A percentile compares a stretch with the other conserved stretches of the same genome.
These are phyloP conservation scores for Erythrophleum ivorense DNA, from an alignment of 331 rosid species.

Conservation along the genomic window DNA sequence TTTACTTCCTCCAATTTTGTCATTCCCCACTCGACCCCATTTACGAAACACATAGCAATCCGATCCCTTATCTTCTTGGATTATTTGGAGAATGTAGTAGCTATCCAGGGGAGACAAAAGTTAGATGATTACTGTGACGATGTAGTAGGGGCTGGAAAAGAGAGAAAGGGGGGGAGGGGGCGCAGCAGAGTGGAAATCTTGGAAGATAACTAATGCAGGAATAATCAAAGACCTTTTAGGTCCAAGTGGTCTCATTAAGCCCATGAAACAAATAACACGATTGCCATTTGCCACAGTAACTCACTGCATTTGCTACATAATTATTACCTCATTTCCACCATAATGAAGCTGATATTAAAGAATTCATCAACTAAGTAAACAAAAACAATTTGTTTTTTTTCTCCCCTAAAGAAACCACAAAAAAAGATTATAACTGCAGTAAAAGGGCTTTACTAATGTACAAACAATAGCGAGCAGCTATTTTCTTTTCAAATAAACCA, in stretches of 20 bases:
- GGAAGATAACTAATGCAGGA: neutral
- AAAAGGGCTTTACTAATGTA: neutral
- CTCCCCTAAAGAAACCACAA: neutral
- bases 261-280: neutral
- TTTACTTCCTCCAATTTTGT: conserved; percentile 85
- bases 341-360: conserved; percentile 7
- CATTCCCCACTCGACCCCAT: conserved; percentile 99
- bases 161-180: neutral
- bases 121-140: conserved; percentile 27
- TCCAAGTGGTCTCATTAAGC: conserved; percentile 19
- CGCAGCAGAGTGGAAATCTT: conserved; percentile 1
- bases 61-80: conserved; percentile 87
- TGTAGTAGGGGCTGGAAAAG: neutral
- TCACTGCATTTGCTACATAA: neutral
- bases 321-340: conserved; percentile 1
- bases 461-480: neutral
- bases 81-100: conserved; percentile 89
- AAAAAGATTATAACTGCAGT: neutral
- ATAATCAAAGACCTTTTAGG: conserved; percentile 14
- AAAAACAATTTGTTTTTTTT: neutral
- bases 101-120: conserved; percentile 51
- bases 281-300: neutral
- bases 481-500: neutral
- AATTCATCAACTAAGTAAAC: conserved; percentile 5
- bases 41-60: conserved; percentile 88